Percentiles rank a stretch among this genome's conserved stretches.
These are phyloP conservation scores for Russula sp. DNA, from an alignment of 768 basidiomycete genomes.

Conservation along the genomic window DNA sequence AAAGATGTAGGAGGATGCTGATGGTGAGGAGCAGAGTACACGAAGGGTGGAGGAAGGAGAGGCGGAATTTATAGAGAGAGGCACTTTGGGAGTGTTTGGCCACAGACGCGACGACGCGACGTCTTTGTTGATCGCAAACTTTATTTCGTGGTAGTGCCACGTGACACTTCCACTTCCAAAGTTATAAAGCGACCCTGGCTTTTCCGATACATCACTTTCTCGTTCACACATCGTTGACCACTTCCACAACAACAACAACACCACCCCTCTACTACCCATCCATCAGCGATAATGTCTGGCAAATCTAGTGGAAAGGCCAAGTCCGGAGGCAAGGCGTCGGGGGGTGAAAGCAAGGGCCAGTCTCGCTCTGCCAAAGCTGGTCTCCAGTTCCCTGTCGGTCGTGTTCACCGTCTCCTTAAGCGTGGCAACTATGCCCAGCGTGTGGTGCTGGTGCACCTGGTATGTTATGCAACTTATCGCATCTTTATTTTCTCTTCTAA, in stretches of 20 bases:
- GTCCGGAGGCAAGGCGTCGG: conserved; percentile 59
- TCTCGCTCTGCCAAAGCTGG: conserved; percentile 75
- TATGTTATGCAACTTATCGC: conserved; percentile 34
- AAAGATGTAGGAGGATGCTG: conserved; percentile 10
- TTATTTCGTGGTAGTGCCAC: conserved; percentile 24
- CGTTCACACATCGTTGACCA: conserved; percentile 10
- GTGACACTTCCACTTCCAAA: conserved; percentile 6
- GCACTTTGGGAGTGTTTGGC: conserved; percentile 42
- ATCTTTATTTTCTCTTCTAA: conserved; percentile 1
- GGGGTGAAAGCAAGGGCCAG: conserved; percentile 50
- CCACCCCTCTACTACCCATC: not conserved
- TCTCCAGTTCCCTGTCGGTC: conserved; percentile 88
- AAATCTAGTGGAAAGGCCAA: conserved; percentile 52
- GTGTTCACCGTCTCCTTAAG: conserved; percentile 88
- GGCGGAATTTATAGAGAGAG: conserved; percentile 36
- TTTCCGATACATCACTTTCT: conserved; percentile 19
- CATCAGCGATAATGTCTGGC: conserved; percentile 39
- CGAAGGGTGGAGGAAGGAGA: conserved; percentile 25
- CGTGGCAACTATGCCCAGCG: conserved; percentile 84
- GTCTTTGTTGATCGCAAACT: conserved; percentile 39
- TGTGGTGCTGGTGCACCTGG: conserved; percentile 84
- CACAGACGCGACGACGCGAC: conserved; percentile 37
- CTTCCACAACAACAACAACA: not conserved
- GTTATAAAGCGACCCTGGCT: conserved; percentile 16
- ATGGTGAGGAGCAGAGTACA: conserved; percentile 12